Base-by-base conservation (phyloP, 2,329 filamentous ascomycete species). In the Elsinoe perseae region DNA sequence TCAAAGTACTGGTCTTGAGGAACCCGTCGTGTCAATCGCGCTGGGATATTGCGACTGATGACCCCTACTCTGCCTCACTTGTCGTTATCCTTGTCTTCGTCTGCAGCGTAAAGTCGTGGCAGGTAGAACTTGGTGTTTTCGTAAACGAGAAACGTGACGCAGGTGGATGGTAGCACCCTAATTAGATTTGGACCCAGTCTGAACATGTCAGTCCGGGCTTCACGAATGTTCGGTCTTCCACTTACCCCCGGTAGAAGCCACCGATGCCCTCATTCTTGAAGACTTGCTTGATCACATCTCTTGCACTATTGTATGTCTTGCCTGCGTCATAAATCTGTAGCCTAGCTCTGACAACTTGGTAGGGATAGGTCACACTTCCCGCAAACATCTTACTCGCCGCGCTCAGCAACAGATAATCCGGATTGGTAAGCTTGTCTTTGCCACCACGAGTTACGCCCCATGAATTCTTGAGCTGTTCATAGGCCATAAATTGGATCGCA, bases 71-170 rank as follows among this genome's bases (percentile, higher is more conserved):
- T 4, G 32, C 32, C 32, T 7, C 4, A 14, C 12, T 43, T 3
- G n/a, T 36, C 48, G 12, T 27, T 12, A 23, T 54, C 34, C 10
- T 30, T 14, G 21, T 30, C 21, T 18, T 56, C 27, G 14, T 48
- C 20, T 10, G 16, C 14, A 5, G 32, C 25, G 18, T 32, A 73
- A 27, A 74, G 62, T 46, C 68, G 67, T 4, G 76, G 75, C 32
- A 95, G 69, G 68, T 88, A 85, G 62, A 80, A 83, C 72, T 86
- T 90, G 58, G 86, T 85, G 70, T 97, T 97, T 75, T 98, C 93
- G 72, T 97, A 97, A 21, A 97, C 91, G 64, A 98, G 72, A 68
- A 98, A 97, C 1, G 92, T 97, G 55, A 96, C 89, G 81, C 93
- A 95, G 2, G 93, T 97, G 28, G 90, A 91, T 2, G 93, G 93